These are phyloP conservation scores for Hygrophorus pudorinus DNA, from an alignment of 768 basidiomycete genomes.

Conservation along the genomic window DNA sequence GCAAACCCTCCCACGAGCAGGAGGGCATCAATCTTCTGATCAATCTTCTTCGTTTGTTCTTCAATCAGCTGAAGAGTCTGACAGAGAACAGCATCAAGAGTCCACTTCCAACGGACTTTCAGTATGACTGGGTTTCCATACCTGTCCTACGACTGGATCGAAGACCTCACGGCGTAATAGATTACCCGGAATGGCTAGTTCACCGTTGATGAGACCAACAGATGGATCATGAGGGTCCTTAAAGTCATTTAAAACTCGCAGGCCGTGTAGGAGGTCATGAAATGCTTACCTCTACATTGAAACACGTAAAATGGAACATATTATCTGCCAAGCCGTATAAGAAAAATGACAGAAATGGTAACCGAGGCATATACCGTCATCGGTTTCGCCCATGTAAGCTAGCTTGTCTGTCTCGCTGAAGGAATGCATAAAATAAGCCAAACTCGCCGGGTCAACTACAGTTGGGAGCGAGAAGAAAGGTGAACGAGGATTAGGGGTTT, in stretches of 20 bases:
- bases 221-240: conserved; percentile 64
- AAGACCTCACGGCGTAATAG: conserved; percentile 80
- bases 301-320: conserved; percentile 85
- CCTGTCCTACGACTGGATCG: conserved; percentile 78
- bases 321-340: conserved; percentile 37
- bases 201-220: conserved; percentile 75
- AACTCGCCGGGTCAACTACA: conserved; percentile 55
- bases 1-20: conserved; percentile 88
- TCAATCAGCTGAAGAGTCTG: conserved; percentile 76
- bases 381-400: conserved; percentile 56
- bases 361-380: conserved; percentile 50
- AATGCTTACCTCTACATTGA: conserved; percentile 34
- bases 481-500: too few species aligned
- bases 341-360: neutral
- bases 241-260: conserved; percentile 14
- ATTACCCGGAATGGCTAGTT: conserved; percentile 74
- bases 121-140: conserved; percentile 23
- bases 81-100: conserved; percentile 7
- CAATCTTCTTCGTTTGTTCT: conserved; percentile 56
- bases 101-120: neutral
- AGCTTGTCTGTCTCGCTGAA: conserved; percentile 88
- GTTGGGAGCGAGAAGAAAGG: too few species aligned
- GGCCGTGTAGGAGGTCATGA: neutral
- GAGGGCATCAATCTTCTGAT: conserved; percentile 71
- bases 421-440: conserved; percentile 83